A percentile compares a stretch with the other conserved stretches of the same genome.
Conservation (phyloP, 768 basidiomycete genomes). For the Podaxis carcinomalis region DNA sequence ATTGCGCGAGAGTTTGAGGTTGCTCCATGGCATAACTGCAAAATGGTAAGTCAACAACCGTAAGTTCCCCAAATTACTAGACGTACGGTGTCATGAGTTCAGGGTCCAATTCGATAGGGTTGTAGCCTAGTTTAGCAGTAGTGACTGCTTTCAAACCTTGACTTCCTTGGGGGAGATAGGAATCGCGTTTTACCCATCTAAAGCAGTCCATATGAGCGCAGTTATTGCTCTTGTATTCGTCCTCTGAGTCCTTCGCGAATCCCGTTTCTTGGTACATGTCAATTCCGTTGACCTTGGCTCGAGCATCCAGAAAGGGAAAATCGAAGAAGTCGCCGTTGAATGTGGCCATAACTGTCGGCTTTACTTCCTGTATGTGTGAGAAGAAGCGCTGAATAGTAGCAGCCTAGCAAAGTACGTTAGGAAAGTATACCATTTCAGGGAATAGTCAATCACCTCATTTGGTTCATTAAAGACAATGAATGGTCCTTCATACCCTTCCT, state of each 20-base stretch:
- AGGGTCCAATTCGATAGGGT: conserved; percentile 95
- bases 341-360: conserved; percentile 95
- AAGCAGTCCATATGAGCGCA: conserved; percentile 99
- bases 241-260: conserved; percentile 86
- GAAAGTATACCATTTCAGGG: background rate
- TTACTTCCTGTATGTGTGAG: conserved; percentile 87
- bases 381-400: conserved; percentile 86
- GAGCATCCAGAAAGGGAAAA: conserved; percentile 91
- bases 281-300: conserved; percentile 83
- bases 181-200: conserved; percentile 99
- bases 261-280: conserved; percentile 97
- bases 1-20: conserved; percentile 90
- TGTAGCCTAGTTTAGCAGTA: conserved; percentile 91
- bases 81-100: conserved; percentile 98
- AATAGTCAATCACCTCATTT: conserved; percentile 62
- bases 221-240: conserved; percentile 89
- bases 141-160: conserved; percentile 99
- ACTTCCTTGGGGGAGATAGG: conserved; percentile 96
- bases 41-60: conserved; percentile 2
- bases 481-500: conserved; percentile 95
- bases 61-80: background rate
- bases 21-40: conserved; percentile 92
- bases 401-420: conserved; percentile 41
- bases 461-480: conserved; percentile 94
- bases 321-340: conserved; percentile 99